phyloP scores from a whole-genome alignment of 257 asterid species.

The Solanum chilense region DNA sequence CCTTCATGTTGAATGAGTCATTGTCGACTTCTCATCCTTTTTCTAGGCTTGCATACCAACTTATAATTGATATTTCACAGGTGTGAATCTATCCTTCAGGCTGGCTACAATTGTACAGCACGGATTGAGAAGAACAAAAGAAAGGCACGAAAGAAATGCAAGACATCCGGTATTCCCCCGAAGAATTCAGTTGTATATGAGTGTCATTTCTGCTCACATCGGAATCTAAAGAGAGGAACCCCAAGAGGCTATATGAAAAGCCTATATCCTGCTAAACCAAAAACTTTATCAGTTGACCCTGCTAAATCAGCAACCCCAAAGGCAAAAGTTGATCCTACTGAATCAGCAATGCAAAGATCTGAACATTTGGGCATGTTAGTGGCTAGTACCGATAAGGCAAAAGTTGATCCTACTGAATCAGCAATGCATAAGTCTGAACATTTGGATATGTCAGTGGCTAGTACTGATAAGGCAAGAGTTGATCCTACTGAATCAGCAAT shows the following conservation, averaged over 20 bases:
- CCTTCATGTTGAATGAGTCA: neutral
- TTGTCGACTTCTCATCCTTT: neutral
- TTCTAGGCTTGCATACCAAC: neutral
- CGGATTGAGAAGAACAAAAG: conserved; percentile 44
- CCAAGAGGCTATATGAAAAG: conserved; percentile 48
- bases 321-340: neutral
- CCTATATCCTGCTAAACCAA: conserved; percentile 37
- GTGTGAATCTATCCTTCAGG: conserved; percentile 64
- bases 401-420: neutral
- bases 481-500: neutral
- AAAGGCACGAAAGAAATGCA: conserved; percentile 16
- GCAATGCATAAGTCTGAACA: neutral
- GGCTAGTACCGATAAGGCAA: neutral
- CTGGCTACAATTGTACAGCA: conserved; percentile 53
- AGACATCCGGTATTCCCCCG: conserved; percentile 13
- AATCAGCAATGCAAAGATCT: neutral
- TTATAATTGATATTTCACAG: conserved; percentile 20
- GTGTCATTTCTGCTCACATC: conserved; percentile 66
- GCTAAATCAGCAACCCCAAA: neutral
- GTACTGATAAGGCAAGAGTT: neutral
- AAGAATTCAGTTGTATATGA: conserved; percentile 53
- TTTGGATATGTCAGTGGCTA: neutral
- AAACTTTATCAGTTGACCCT: conserved; percentile 3
- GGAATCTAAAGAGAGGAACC: conserved; percentile 60
- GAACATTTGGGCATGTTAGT: neutral